Evolutionary conservation across 139 green algal genomes (phyloP), one percentile per base, ranked within the genome.

Genomic region (Astrephomene gubernaculifera): DNA sequence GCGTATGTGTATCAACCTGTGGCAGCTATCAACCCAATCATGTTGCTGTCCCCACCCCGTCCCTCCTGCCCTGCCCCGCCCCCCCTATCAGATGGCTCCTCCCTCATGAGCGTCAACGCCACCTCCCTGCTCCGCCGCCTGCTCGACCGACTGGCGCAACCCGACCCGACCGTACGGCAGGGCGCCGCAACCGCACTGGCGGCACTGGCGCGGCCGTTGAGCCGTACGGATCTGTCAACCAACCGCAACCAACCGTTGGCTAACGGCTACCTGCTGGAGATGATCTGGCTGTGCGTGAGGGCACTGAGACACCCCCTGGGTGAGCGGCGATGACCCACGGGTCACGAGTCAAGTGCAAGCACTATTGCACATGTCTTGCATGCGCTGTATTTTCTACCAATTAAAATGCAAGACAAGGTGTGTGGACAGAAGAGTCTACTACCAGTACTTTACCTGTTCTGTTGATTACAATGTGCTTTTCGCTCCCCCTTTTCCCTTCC

Each of bases 151-250:
- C 79, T 86, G 65, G 44, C 49, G 35, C 79, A 86, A 33, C 79
- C 79, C 22, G 17, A 36, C 5, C 79, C 79, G 7, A 36, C 33
- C 22, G 43, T 57, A 65, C 79, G 79, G 39, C 78, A 74, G 61
- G 78, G 78, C 43, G 78, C 78, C 29, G 78, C 78, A 36, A 41
- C 64, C 25, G 78, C 78, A 22, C 31, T 75, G 63, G 78, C 78
- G 43, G 78, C 78, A 7, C 44, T 84, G 78, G 78, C 78, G 5
- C 78, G 78, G 61, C 78, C 78, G n/a, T 44, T 84, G 78, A 39
- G 33, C 52, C 52, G 61, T 7, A 43, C 61, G 27, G 72, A 45
- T n/a, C n/a, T n/a, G n/a, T n/a, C n/a, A n/a, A n/a, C n/a, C n/a
- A n/a, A n/a, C n/a, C n/a, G n/a, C 72, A 24, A 19, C 72, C 21